phyloP scores from a whole-genome alignment of 2,329 filamentous ascomycete species.

The Aureobasidium zeae region DNA sequence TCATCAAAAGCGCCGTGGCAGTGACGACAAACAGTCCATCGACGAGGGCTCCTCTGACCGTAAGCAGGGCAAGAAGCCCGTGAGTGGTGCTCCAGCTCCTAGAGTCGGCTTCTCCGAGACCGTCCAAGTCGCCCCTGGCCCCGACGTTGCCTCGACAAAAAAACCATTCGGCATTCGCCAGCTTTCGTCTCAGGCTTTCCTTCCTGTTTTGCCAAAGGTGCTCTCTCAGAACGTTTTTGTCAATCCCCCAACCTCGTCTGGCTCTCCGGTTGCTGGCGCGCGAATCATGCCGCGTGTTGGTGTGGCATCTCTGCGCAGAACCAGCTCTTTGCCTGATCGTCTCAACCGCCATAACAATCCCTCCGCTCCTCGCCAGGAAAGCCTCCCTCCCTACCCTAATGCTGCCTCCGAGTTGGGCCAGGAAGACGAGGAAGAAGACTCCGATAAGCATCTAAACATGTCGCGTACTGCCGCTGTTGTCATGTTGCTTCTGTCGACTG shows the following conservation, averaged over 20 bases:
- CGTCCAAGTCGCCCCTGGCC: conserved; percentile 21
- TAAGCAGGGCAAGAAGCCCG: conserved; percentile 18
- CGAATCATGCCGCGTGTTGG: conserved; percentile 16
- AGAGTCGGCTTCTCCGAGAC: conserved; percentile 36
- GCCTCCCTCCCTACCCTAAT: conserved; percentile 10
- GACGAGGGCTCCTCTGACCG: conserved; percentile 19
- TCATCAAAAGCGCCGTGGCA: conserved; percentile 27
- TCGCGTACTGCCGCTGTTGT: conserved; percentile 49
- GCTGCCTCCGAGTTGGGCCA: not conserved
- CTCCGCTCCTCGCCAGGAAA: conserved; percentile 5
- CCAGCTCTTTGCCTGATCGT: conserved; percentile 64
- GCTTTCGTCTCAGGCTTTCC: conserved; percentile 45
- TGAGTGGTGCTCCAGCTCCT: conserved; percentile 16
- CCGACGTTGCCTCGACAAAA: conserved; percentile 11
- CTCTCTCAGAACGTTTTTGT: conserved; percentile 63
- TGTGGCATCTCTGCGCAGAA: conserved; percentile 54
- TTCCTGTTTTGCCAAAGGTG: conserved; percentile 54
- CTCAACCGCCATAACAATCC: conserved; percentile 37
- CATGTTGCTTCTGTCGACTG: conserved; percentile 46
- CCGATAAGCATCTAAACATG: conserved; percentile 36
- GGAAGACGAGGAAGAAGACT: conserved; percentile 21
- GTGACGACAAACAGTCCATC: conserved; percentile 20
- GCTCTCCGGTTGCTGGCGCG: conserved; percentile 22
- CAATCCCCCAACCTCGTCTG: conserved; percentile 29
- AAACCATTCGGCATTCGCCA: conserved; percentile 41